Conservation (phyloP, 2,329 filamentous ascomycete genomes). For the Alternaria triticina region DNA sequence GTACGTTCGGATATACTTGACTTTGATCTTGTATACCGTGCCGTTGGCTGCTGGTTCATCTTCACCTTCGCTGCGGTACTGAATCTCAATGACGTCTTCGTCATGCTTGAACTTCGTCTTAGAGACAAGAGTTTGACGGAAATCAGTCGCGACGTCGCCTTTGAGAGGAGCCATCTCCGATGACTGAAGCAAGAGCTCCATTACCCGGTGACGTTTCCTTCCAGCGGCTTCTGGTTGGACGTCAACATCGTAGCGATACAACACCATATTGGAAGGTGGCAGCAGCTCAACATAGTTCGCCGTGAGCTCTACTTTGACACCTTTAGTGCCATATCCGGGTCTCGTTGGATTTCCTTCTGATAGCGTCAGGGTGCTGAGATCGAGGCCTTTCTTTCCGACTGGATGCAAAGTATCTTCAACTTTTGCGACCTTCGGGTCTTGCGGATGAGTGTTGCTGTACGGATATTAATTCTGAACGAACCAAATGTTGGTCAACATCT, state of each 20-base stretch:
- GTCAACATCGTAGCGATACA: slow-evolving; percentile 20
- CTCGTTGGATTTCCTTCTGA: slow-evolving; percentile 15
- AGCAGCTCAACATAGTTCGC: slow-evolving; percentile 30
- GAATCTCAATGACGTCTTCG: slow-evolving; percentile 17
- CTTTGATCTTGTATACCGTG: slow-evolving; percentile 17
- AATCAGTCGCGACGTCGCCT: slow-evolving; percentile 29
- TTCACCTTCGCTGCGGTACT: slow-evolving; percentile 28
- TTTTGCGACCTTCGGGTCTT: slow-evolving; percentile 14
- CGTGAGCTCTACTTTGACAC: slow-evolving; percentile 19
- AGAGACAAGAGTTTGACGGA: slow-evolving; percentile 28
- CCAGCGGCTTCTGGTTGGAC: slow-evolving; percentile 17
- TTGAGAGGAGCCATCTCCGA: slow-evolving; percentile 7
- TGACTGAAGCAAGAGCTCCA: slow-evolving; percentile 25
- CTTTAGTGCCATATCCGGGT: slow-evolving; percentile 24
- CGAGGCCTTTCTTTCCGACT: slow-evolving; percentile 14
- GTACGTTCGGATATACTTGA: slow-evolving; percentile 22
- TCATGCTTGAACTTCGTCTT: slow-evolving; percentile 21
- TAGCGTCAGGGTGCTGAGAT: slow-evolving; percentile 10
- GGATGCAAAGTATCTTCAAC: slow-evolving; percentile 19
- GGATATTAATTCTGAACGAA: background rate
- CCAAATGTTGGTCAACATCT: background rate
- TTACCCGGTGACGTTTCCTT: slow-evolving; percentile 17
- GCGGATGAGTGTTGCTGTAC: slow-evolving; percentile 11
- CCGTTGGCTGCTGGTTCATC: slow-evolving; percentile 18
- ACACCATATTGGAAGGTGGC: slow-evolving; percentile 14